These are phyloP conservation scores for Pichia phayaonensis DNA, from an alignment of 805 yeast species.

Conservation along the genomic window DNA sequence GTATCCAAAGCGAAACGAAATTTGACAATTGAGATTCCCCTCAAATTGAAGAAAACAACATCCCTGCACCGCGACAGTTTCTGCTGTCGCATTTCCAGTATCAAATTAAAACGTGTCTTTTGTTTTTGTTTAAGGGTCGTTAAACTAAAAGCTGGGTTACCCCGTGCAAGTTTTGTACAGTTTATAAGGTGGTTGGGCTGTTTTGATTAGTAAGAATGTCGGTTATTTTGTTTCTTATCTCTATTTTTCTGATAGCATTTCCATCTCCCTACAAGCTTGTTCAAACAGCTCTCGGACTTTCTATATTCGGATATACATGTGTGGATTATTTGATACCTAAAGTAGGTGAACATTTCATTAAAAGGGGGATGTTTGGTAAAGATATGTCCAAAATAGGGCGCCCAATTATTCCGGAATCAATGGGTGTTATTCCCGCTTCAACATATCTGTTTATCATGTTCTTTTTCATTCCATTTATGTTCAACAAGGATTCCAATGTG, in stretches of 20 bases:
- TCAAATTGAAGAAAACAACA: background rate
- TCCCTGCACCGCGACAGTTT: background rate
- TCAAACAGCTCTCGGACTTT: slow-evolving; percentile 56
- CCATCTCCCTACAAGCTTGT: slow-evolving; percentile 31
- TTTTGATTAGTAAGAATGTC: background rate
- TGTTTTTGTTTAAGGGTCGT: too few species aligned
- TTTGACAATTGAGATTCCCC: background rate
- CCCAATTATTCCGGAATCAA: slow-evolving; percentile 79
- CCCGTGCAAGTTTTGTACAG: background rate
- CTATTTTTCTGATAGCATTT: background rate
- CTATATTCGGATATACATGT: slow-evolving; percentile 55
- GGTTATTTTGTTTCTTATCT: background rate
- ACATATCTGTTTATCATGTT: slow-evolving; percentile 77
- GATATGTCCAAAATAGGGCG: slow-evolving; percentile 73
- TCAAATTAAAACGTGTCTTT: background rate
- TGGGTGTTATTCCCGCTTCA: slow-evolving; percentile 85
- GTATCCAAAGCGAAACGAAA: background rate
- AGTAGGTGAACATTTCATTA: slow-evolving; percentile 57
- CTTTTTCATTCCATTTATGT: slow-evolving; percentile 80
- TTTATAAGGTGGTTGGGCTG: background rate
- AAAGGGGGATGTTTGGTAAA: slow-evolving; percentile 76
- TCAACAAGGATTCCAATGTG: slow-evolving; percentile 44
- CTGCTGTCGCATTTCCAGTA: background rate
- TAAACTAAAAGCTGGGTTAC: too few species aligned
- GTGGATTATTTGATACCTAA: slow-evolving; percentile 61